Percentiles rank a stretch among this genome's conserved stretches.
phyloP scores from a whole-genome alignment of 208 protist species.

The Trypanosoma theileri region DNA sequence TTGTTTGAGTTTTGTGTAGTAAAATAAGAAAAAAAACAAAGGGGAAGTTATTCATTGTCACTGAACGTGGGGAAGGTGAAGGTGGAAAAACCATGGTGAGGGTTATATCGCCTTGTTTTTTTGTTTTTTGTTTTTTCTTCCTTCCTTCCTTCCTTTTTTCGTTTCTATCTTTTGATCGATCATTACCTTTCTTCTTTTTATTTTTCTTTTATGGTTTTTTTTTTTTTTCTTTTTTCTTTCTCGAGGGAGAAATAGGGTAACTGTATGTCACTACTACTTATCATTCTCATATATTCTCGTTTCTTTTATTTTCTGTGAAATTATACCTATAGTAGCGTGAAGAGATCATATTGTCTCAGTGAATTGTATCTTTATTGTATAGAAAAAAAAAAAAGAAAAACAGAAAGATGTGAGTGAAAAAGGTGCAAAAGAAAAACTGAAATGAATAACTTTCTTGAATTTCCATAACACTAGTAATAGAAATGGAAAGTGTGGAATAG shows the following conservation, averaged over 20 bases:
- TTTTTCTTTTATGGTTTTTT: neutral
- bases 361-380: neutral
- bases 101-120: neutral
- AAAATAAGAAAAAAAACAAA: too few relatives aligned
- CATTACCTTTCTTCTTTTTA: neutral
- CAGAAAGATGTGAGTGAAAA: neutral
- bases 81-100: too few relatives aligned
- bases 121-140: neutral
- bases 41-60: too few relatives aligned
- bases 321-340: neutral
- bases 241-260: too few relatives aligned
- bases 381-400: conserved; percentile 1
- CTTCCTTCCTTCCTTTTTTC: neutral
- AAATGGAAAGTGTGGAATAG: neutral
- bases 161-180: too few relatives aligned
- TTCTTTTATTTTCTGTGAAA: conserved; percentile 1
- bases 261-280: conserved; percentile 14
- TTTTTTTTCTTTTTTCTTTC: neutral
- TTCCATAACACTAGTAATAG: too few relatives aligned
- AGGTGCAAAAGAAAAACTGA: neutral
- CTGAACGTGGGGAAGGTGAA: too few relatives aligned
- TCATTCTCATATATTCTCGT: conserved; percentile 16
- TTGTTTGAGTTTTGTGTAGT: too few relatives aligned
- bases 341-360: neutral
- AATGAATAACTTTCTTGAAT: too few relatives aligned